Evolutionary conservation across 2,329 filamentous ascomycete genomes (phyloP), one percentile per base, ranked within the genome.

Genomic region (Trichoderma sp.): DNA sequence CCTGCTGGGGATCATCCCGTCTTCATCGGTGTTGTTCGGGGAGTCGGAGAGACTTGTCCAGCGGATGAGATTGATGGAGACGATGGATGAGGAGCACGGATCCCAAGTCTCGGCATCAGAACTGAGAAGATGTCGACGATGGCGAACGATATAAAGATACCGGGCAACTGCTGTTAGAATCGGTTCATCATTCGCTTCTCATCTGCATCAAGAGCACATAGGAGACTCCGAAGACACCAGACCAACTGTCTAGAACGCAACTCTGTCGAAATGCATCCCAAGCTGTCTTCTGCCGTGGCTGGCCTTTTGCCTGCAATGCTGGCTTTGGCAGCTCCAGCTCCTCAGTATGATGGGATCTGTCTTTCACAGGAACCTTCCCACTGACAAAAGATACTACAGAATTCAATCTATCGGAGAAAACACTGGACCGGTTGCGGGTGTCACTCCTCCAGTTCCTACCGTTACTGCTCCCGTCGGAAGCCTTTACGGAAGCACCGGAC

Each of bases 341-440:
- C 62, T 48, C 62, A 64, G 62, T 64, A 64, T 45, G 54, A 14
- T 6, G 24, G 39, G 7, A 9, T 39, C 14, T 24, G 21, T 14
- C n/a, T 44, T 34, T 14, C 6, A 30, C 14, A 63, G 50, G n/a
- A 21, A 17, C 12, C 26, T 39, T 2, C 34, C 63, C 7, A 44
- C 54, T 64, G 58, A 64, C 54, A 45, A 5, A 57, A 3, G 7
- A 7, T 14, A 14, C 3, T 19, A 39, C n/a, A 78, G 77, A 62
- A 77, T 80, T 17, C 48, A 55, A 70, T 75, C 74, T 41, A 79
- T 80, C 63, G 80, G 75, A 6, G 78, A 80, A 62, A 81, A 81
- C 65, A 72, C 70, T 2, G 79, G 78, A 2, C 71, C 77, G 1
- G 78, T 82, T 7, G 80, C 72, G 9, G 81, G 79, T 12, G 72